Base-by-base conservation (phyloP, 495 filamentous ascomycete species). In the Tirmania nivea region DNA sequence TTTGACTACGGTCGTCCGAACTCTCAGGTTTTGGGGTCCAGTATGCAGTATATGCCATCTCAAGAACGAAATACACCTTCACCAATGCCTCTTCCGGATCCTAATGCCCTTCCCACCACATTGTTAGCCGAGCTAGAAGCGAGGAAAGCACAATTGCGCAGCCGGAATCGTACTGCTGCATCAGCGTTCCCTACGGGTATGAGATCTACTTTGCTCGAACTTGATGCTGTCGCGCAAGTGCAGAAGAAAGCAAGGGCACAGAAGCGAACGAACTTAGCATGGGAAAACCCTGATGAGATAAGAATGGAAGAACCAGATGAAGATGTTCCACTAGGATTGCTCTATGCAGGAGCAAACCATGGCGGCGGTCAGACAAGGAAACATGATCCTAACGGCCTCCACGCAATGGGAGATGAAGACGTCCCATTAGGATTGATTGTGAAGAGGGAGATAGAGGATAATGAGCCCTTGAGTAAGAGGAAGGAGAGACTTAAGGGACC, bases 41-140 rank as follows among this genome's bases (percentile, higher is more conserved):
- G 39, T 14, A 14, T 19, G 39, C 39, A 45, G 17, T 45, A 6
- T 19, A 3, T 14, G 12, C 39, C 17, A 8, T 8, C 39, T 14
- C 39, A 45, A 19, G 17, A 8, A 14, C 14, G 17, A 14, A 19
- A 14, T 14, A 14, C 39, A 19, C 39, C 39, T 45, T 45, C 39
- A 8, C 39, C 39, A 45, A 45, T 14, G 14, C 39, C 39, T 14
- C 25, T 7, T 7, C 3, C 25, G 25, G 39, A 45, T 19, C 39
- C 12, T 45, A 45, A 45, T 19, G 39, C 39, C 0, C 74, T 78
- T 17, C 90, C 90, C 5, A 93, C 83, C 3, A 97, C 90, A 1
- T 73, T 97, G 0, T 75, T 97, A 19, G 92, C 92, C 2, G 90
- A 97, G 63, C 71, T 97, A 16, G 83, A 94, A 65, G 69, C 90